A percentile compares a stretch with the other conserved stretches of the same genome.
phyloP scores from a whole-genome alignment of 2,329 filamentous ascomycete species.

The Tolypocladium capitatum region DNA sequence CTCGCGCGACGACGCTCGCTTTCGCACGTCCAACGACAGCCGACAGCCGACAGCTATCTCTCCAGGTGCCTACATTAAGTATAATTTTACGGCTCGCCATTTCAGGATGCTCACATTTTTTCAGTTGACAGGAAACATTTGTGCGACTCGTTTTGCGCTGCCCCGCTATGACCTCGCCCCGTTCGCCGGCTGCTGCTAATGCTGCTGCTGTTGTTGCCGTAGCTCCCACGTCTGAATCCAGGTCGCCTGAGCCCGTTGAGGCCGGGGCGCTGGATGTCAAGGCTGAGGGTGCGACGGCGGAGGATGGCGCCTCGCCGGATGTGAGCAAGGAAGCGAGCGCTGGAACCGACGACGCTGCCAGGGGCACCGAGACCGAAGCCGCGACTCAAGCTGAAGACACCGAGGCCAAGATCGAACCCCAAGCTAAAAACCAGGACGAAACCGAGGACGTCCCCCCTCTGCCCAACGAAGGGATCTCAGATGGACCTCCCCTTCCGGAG shows the following conservation, averaged over 20 bases:
- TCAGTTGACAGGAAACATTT: background rate
- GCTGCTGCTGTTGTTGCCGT: constrained; percentile 3
- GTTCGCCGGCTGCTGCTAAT: constrained; percentile 4
- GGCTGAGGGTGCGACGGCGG: constrained; percentile 6
- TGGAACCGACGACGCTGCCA: background rate
- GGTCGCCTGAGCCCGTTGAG: constrained; percentile 5
- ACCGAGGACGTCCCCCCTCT: constrained; percentile 19
- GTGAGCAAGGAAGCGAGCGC: background rate
- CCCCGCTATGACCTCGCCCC: constrained; percentile 3
- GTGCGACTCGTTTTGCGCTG: background rate
- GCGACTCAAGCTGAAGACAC: constrained; percentile 1
- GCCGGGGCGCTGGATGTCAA: constrained; percentile 3
- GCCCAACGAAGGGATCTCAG: constrained; percentile 17
- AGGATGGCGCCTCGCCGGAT: background rate
- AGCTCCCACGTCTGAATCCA: constrained; percentile 4
- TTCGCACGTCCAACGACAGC: background rate
- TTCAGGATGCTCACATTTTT: constrained; percentile 23
- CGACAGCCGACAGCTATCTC: constrained; percentile 9
- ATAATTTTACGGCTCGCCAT: constrained; percentile 16
- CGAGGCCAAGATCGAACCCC: constrained; percentile 1
- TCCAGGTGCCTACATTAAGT: constrained; percentile 23
- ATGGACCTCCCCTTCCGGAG: constrained; percentile 26
- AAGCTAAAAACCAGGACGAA: constrained; percentile 2
- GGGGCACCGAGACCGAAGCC: background rate
- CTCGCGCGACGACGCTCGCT: background rate